Evolutionary conservation across 2,329 filamentous ascomycete species (phyloP), one percentile per base, ranked within the genome.

Genomic region (Penicillium sp.): DNA sequence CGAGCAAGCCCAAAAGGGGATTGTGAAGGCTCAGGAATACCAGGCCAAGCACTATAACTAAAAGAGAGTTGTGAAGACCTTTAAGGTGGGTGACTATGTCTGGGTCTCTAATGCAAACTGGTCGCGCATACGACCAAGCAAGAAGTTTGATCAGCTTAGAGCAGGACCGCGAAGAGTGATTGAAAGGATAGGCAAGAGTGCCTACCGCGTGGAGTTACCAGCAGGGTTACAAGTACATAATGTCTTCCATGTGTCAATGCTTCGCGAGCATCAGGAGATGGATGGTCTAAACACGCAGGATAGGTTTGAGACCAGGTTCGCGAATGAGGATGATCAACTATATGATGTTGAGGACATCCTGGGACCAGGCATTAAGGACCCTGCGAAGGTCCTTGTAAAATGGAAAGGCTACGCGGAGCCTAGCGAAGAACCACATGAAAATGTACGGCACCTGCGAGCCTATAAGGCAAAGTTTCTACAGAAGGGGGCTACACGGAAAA

Each of bases 221-320:
- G 49, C 29, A 52, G 29, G 29, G 15, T 30, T 52, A 52, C 7
- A 52, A 19, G 29, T 52, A 30, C 11, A 52, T 52, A 52, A 52
- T 52, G 21, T 52, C 29, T 52, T 52, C 29, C 31, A 30, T 52
- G 13, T 52, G 5, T 31, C 29, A 30, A 52, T 52, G 15, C 44
- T 47, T 47, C 44, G 44, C 44, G 44, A 47, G 44, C 15, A 47
- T 47, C 15, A 47, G 44, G 21, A 47, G 44, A 47, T 47, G 21
- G 21, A 47, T 47, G 21, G 21, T 47, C 44, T 47, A 47, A 47
- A 47, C 21, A 47, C 15, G 8, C 44, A 47, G 44, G 21, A 47
- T 47, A 47, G 44, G 21, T 47, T 47, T 47, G 15, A 47, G 44
- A 47, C 21, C 15, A 47, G 44, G 44, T 47, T 47, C 44, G 21